Evolutionary conservation across 441 rosid species (phyloP).

Genomic region (Populus tomentosa): DNA sequence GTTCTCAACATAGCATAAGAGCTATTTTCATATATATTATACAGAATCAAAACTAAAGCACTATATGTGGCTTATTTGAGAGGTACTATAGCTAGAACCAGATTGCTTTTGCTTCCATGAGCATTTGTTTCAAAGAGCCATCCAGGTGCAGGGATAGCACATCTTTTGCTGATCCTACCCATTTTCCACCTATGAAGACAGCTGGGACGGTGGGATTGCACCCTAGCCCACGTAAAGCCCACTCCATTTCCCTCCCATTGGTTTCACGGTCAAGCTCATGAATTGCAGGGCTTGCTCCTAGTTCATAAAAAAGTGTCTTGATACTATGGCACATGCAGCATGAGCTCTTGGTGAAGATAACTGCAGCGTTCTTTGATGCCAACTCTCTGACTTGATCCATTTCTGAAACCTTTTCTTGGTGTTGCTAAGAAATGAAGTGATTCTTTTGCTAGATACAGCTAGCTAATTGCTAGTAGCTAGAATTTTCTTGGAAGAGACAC

Average conservation of each 20-base stretch:
- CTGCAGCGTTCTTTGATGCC: slow-evolving; percentile 80
- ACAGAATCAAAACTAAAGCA: not conserved
- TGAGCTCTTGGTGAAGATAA: slow-evolving; percentile 86
- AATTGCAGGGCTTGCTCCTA: slow-evolving; percentile 87
- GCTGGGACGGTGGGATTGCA: slow-evolving; percentile 73
- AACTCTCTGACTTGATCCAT: slow-evolving; percentile 75
- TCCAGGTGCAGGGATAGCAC: slow-evolving; percentile 74
- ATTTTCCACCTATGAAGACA: slow-evolving; percentile 83
- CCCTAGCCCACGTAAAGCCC: slow-evolving; percentile 59
- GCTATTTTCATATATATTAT: slow-evolving; percentile 4
- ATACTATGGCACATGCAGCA: slow-evolving; percentile 93
- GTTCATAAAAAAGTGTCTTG: slow-evolving; percentile 75
- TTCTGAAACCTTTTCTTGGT: not conserved
- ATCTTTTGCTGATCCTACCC: slow-evolving; percentile 75
- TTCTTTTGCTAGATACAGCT: not conserved
- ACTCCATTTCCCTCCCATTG: slow-evolving; percentile 71
- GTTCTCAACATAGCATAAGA: slow-evolving; percentile 18
- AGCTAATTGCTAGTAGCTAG: not conserved
- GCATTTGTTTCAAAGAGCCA: slow-evolving; percentile 82
- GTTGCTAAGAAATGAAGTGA: slow-evolving; percentile 1
- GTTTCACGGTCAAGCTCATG: slow-evolving; percentile 78
- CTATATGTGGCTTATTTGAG: not conserved
- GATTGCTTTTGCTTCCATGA: slow-evolving; percentile 79
- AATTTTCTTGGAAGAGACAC: not conserved
- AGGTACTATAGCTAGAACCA: slow-evolving; percentile 54